Evolutionary conservation across 345 rosid genomes (phyloP), one percentile per base, ranked within the genome.

Genomic region (Euphorbia tirucalli): DNA sequence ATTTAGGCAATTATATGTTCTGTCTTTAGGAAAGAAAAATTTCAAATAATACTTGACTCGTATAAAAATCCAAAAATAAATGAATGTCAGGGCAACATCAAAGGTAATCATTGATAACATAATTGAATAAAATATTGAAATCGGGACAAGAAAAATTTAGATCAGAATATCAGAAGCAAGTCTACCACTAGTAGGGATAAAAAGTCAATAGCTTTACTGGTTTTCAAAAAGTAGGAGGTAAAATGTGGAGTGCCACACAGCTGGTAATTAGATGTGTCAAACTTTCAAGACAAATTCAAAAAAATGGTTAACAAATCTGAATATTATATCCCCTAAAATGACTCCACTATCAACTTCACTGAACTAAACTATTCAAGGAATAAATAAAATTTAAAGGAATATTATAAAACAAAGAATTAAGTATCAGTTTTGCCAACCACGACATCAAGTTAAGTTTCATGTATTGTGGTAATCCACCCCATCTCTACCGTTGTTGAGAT

Each of bases 201-300:
- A 60, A 60, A 28, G 39, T 60, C 64, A 28, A 60, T 60, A 60
- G 14, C 16, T 28, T 60, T 30, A 60, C 39, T 60, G 21, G 37
- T 60, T 57, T 25, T 57, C 31, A 25, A 25, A 57, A 57, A 25
- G 35, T 25, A 27, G 61, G 24, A 41, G 22, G 9, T 52, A 1
- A 52, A 25, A 57, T 28, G 21, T 28, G 39, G 50, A 37, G 49
- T 39, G 49, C 10, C 24, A 37, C 28, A 63, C 67, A 63, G 49
- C 11, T 39, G 11, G 21, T 61, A 31, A 1, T 61, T 11, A 32
- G 11, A 30, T 19, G 43, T 30, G n/a, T 28, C 41, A 46, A 60
- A 14, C 39, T 7, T 60, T 60, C n/a, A 28, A 60, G n/a, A 60
- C 10, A 60, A 60, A 57, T 0, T 57, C 16, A 11, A 25, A 11